Percentiles rank a stretch among this genome's conserved stretches.
These are phyloP conservation scores for Rosa lucieae DNA, from an alignment of 306 rosid species.

Conservation along the genomic window DNA sequence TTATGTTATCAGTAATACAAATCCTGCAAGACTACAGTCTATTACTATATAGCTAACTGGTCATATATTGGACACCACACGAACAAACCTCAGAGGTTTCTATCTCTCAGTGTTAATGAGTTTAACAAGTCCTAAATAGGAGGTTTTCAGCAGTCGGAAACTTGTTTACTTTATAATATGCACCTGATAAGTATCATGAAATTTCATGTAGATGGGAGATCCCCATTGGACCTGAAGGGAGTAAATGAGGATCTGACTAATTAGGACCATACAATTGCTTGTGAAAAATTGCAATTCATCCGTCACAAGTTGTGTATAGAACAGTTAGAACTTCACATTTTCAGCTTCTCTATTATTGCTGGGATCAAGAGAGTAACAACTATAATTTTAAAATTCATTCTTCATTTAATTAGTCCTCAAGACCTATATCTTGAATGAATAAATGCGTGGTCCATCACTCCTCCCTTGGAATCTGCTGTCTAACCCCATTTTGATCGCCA, in stretches of 20 bases:
- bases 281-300: not conserved
- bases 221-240: not conserved
- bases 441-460: not conserved
- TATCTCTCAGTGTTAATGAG: not conserved
- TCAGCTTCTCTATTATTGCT: not conserved
- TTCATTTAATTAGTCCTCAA: not conserved
- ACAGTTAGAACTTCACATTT: not conserved
- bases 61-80: not conserved
- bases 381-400: not conserved
- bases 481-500: not conserved
- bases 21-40: not conserved
- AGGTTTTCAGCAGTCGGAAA: not conserved
- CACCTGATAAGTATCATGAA: not conserved
- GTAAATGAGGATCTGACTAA: conserved; percentile 2
- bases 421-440: not conserved
- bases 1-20: not conserved
- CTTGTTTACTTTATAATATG: not conserved
- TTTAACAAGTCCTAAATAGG: not conserved
- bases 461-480: not conserved
- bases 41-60: not conserved
- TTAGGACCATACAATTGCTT: not conserved
- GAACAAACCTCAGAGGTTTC: not conserved
- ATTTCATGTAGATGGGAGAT: not conserved
- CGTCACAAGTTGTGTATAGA: not conserved
- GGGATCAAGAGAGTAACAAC: not conserved